A percentile compares a stretch with the other conserved stretches of the same genome.
Evolutionary conservation across 78 protist genomes (phyloP).

Genomic region (Tieghemostelium lacteum): DNA sequence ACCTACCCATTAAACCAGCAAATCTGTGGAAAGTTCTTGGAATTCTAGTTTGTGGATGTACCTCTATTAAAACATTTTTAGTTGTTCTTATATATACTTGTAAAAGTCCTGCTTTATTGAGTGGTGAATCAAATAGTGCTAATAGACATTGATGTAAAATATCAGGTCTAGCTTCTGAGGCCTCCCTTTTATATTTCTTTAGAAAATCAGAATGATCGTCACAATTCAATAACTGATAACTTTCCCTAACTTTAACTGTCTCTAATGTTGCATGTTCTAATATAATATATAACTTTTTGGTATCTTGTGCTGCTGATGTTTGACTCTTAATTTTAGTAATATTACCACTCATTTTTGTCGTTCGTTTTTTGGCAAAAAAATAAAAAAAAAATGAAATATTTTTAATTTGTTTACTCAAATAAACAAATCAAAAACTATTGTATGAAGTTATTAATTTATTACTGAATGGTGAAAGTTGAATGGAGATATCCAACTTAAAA

Average conservation of each 20-base stretch:
- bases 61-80: slow-evolving; percentile 71
- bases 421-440: no score
- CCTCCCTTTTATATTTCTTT: slow-evolving; percentile 82
- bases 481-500: no score
- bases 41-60: slow-evolving; percentile 94
- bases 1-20: slow-evolving; percentile 95
- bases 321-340: no score
- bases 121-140: slow-evolving; percentile 97
- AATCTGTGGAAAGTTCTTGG: slow-evolving; percentile 98
- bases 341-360: no score
- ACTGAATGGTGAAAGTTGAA: no score
- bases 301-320: no score
- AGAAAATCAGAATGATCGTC: slow-evolving; percentile 94
- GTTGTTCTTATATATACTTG: slow-evolving; percentile 94
- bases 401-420: no score
- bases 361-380: no score
- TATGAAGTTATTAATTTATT: no score
- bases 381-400: no score
- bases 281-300: slow-evolving; percentile 89
- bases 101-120: slow-evolving; percentile 97
- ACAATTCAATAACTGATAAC: slow-evolving; percentile 92
- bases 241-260: slow-evolving; percentile 88
- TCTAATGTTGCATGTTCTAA: slow-evolving; percentile 95
- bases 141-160: slow-evolving; percentile 97
- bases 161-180: slow-evolving; percentile 96